A percentile compares a stretch with the other conserved stretches of the same genome.
These are phyloP conservation scores for Phytophthora cactorum DNA, from an alignment of 352 stramenopile genomes.

Conservation along the genomic window DNA sequence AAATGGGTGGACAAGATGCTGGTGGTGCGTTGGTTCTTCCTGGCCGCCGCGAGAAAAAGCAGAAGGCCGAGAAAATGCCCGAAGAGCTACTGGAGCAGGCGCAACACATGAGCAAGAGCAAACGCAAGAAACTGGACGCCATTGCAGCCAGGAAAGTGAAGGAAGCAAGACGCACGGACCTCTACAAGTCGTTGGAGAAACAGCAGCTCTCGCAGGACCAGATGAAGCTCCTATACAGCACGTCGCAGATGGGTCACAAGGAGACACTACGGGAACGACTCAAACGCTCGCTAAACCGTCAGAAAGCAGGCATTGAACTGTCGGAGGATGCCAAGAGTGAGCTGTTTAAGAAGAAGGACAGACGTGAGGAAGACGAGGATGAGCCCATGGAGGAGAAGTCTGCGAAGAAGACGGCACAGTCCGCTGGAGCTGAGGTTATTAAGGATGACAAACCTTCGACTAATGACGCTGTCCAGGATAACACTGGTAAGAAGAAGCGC, in stretches of 20 bases:
- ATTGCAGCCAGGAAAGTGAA: conserved; percentile 81
- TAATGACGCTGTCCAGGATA: conserved; percentile 8
- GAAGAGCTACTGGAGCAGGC: conserved; percentile 72
- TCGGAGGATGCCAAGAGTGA: conserved; percentile 56
- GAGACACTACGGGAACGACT: conserved; percentile 81
- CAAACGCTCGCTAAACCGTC: conserved; percentile 77
- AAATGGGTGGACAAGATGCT: conserved; percentile 62
- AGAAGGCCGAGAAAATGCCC: conserved; percentile 54
- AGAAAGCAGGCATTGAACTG: conserved; percentile 77
- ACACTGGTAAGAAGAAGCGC: conserved; percentile 37
- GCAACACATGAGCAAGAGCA: conserved; percentile 77
- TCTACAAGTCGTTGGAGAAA: conserved; percentile 83
- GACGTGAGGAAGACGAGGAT: conserved; percentile 23
- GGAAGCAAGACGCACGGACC: conserved; percentile 68
- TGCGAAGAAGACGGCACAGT: conserved; percentile 15
- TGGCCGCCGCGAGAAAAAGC: conserved; percentile 55
- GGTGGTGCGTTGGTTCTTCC: conserved; percentile 70
- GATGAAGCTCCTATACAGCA: conserved; percentile 79
- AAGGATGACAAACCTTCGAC: conserved; percentile 1
- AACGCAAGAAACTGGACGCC: conserved; percentile 83
- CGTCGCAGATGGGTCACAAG: conserved; percentile 80
- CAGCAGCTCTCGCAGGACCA: conserved; percentile 67
- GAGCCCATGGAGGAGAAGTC: conserved; percentile 28
- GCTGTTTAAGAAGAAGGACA: conserved; percentile 56
- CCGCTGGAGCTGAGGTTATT: neutral